Base-by-base conservation (phyloP, 805 yeast species). In the Kodamaea kaohsiungensis region DNA sequence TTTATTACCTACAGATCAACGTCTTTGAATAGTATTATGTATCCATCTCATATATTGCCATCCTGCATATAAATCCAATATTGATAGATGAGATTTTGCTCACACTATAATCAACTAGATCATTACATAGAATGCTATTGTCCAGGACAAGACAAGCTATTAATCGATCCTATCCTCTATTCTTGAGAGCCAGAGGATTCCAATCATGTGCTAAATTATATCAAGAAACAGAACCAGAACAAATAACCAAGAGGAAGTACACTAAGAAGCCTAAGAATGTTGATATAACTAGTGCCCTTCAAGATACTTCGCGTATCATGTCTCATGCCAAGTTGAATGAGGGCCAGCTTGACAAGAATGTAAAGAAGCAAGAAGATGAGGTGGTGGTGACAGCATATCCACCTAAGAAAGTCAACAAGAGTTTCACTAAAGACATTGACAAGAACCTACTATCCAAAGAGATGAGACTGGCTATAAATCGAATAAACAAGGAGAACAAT, bases 231-330 rank as follows among this genome's bases (percentile, higher is more conserved):
- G 25, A 45, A 4, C 17, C 45, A 7, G 17, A 40, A 7, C 7
- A 3, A 19, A n/a, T 6, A 19, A 8, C 8, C 22, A 43, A 43
- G 15, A 8, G 22, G 46, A 19, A 19, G 46, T 7, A 43, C 46
- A 37, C 49, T 42, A 51, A 35, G 39, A 57, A 54, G 30, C 42
- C 48, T 18, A 54, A 54, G 37, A 48, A 51, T 15, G 48, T 57
- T 13, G 60, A 57, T 43, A 49, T 58, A 7, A 53, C 54, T 4
- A 46, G 53, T 9, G 61, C 59, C 9, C 45, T 58, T 25, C 54
- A 52, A 46, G 46, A 47, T 9, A 45, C 58, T 4, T 50, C 54
- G 9, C 45, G 46, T 18, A 37, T 58, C 6, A 46, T 54, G 45
- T 45, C 53, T n/a, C 51, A 53, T 15, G 52, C 51, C 18, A 46